Evolutionary conservation across 2,329 filamentous ascomycete genomes (phyloP), one percentile per base, ranked within the genome.

Genomic region (Phaeoacremonium minimum): DNA sequence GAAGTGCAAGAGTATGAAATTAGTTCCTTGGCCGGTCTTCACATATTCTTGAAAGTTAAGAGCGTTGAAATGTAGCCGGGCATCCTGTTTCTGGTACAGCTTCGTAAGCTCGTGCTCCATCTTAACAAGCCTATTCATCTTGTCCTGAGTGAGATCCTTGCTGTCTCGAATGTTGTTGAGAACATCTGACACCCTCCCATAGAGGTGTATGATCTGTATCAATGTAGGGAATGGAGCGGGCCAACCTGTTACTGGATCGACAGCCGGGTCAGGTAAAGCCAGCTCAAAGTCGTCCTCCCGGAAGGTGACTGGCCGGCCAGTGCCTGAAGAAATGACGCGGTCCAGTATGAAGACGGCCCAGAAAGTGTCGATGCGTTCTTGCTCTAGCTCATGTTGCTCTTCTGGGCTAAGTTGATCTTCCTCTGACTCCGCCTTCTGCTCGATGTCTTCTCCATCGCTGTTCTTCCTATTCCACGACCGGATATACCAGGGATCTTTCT

Each of bases 331-430:
- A 17, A 95, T 91, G 43, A 91, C 83, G 15, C 88, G 75, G 51
- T 95, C 88, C 2, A 95, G 73, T 46, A 94, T 83, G 57, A 94
- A 94, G 9, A 95, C 84, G 4, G 87, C 83, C 88, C 88, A 95
- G 47, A 95, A 89, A 0, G 88, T 91, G 50, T 95, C 87, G 30
- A 88, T 81, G 13, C 87, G 77, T 53, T 94, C 88, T 44, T 88
- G 80, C 49, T 94, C 87, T 4, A 86, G 75, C 49, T 77, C 83
- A 45, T 66, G 73, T 57, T 75, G 77, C 50, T 82, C 80, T 35
- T 63, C 56, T 2, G 60, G 66, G 39, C 56, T 73, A 42, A 60
- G 53, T 0, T 51, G 46, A 36, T 53, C 52, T 28, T 48, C 43
- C 20, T 30, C 37, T 58, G 13, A 44, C 50, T 26, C 35, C 35